These are phyloP conservation scores for Abortiporus biennis DNA, from an alignment of 1,284 basidiomycete genomes.

Conservation along the genomic window DNA sequence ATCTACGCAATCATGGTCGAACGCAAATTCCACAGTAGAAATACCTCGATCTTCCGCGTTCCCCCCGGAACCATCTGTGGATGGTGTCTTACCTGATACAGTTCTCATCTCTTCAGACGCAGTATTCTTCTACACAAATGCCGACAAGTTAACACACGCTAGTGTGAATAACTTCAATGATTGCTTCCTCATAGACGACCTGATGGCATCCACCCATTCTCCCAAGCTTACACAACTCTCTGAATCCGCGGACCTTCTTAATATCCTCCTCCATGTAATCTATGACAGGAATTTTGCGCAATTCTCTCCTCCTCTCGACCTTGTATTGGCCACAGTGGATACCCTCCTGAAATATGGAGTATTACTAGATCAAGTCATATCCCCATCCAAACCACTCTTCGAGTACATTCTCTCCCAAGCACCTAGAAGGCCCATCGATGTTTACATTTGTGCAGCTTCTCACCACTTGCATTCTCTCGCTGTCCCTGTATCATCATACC, in stretches of 20 bases:
- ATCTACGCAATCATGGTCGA: too few species aligned
- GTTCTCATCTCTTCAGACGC: constrained; percentile 61
- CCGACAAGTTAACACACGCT: constrained; percentile 21
- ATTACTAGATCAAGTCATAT: constrained; percentile 12
- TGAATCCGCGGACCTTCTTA: constrained; percentile 26
- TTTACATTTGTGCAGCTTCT: constrained; percentile 30
- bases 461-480: constrained; percentile 29
- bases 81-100: constrained; percentile 45
- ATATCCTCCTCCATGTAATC: constrained; percentile 29
- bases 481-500: constrained; percentile 26
- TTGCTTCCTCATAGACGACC: constrained; percentile 17
- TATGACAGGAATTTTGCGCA: constrained; percentile 25
- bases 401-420: constrained; percentile 25
- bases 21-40: too few species aligned
- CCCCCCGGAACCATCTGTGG: constrained; percentile 53
- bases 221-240: neutral
- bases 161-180: constrained; percentile 28
- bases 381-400: constrained; percentile 20
- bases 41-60: constrained; percentile 71
- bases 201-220: too few species aligned
- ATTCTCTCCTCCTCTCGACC: constrained; percentile 24
- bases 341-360: constrained; percentile 26
- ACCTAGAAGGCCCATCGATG: constrained; percentile 20
- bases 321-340: constrained; percentile 20
- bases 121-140: constrained; percentile 51